Percentiles rank a stretch among this genome's conserved stretches.
Evolutionary conservation across 2,329 filamentous ascomycete species (phyloP).

Genomic region (Aspergillus flavus): DNA sequence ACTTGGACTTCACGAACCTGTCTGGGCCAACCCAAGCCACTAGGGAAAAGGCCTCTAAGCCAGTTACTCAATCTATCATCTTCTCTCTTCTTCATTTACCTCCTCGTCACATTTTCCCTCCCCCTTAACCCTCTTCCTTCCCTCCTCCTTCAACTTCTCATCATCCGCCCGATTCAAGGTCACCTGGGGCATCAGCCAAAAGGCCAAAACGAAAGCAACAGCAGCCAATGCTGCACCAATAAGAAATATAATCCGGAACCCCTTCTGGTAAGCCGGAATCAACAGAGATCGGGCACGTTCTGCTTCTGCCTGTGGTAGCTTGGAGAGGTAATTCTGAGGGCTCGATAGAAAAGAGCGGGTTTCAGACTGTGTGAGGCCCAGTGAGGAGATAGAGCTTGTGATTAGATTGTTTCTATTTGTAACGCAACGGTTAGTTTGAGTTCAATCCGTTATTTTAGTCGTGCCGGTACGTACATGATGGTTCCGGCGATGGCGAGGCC

Average conservation of each 20-base stretch:
- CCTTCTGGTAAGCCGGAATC: slow-evolving; percentile 40
- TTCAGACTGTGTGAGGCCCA: slow-evolving; percentile 25
- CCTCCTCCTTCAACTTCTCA: slow-evolving; percentile 33
- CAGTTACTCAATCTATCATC: not conserved
- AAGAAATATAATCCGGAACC: slow-evolving; percentile 46
- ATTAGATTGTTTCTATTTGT: slow-evolving; percentile 34
- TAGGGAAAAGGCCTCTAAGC: too few relatives aligned
- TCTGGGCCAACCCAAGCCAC: too few relatives aligned
- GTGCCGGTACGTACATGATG: slow-evolving; percentile 36
- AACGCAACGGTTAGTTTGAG: not conserved
- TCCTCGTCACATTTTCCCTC: slow-evolving; percentile 21
- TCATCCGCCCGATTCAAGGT: slow-evolving; percentile 32
- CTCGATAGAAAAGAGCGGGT: slow-evolving; percentile 33
- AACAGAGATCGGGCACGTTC: slow-evolving; percentile 31
- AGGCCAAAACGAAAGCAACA: slow-evolving; percentile 36
- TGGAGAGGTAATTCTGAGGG: slow-evolving; percentile 33
- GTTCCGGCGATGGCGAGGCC: slow-evolving; percentile 45
- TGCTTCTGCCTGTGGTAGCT: slow-evolving; percentile 26
- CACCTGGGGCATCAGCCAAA: slow-evolving; percentile 42
- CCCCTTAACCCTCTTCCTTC: slow-evolving; percentile 22
- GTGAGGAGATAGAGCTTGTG: slow-evolving; percentile 26
- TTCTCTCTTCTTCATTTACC: not conserved
- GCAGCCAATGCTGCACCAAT: slow-evolving; percentile 40
- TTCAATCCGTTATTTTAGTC: not conserved
- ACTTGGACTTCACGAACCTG: too few relatives aligned